Evolutionary conservation across 345 rosid species (phyloP).

Genomic region (Melaleuca alternifolia): DNA sequence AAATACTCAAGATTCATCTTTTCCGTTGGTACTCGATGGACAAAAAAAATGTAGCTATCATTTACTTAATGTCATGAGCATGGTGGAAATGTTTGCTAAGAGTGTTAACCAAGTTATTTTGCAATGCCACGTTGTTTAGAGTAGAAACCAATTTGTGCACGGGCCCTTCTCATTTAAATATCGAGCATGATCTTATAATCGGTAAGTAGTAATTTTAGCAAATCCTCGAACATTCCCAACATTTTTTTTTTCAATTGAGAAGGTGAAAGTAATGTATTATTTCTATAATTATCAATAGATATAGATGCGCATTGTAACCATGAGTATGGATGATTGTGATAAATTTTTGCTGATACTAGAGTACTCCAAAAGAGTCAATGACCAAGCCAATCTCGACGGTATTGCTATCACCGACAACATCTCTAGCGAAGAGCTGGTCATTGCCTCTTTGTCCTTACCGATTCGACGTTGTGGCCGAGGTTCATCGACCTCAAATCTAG

Average conservation of each 20-base stretch:
- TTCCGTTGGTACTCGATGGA: not conserved
- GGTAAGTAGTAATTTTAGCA: not conserved
- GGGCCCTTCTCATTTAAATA: not conserved
- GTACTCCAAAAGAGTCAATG: not conserved
- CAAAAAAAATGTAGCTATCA: not conserved
- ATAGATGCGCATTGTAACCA: not conserved
- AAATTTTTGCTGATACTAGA: accelerated
- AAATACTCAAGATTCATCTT: not conserved
- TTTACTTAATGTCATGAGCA: not conserved
- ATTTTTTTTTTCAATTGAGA: not conserved
- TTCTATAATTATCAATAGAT: not conserved
- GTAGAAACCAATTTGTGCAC: not conserved
- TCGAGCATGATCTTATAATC: not conserved
- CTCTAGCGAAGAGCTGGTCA: not conserved
- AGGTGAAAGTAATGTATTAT: not conserved
- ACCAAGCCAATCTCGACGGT: not conserved
- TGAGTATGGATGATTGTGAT: not conserved
- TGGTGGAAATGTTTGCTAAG: not conserved
- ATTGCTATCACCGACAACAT: not conserved
- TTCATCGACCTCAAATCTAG: not conserved
- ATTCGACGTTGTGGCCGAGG: not conserved
- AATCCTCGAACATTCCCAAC: not conserved
- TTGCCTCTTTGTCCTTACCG: not conserved
- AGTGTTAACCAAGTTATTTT: not conserved
- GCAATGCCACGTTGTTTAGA: not conserved